Evolutionary conservation across 208 protist species (phyloP), one percentile per base, ranked within the genome.

Genomic region (Eutreptiella sp.): DNA sequence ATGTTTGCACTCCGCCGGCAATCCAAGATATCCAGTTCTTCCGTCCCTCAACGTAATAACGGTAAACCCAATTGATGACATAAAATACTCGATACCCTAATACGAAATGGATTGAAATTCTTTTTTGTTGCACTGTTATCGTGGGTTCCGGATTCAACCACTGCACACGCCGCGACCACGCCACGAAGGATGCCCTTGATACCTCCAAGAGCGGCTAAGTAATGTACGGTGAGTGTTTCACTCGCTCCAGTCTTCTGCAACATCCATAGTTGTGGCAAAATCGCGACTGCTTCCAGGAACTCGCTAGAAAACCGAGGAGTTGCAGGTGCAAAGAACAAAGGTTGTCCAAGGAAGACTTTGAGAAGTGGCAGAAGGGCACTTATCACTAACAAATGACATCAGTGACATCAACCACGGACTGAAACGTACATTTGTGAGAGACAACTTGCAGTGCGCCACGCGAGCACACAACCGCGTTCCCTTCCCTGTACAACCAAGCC

Each of bases 181-280:
- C n/a, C n/a, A 29, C 0, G 46, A 0, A 29, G 21, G n/a, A 9
- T 21, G 14, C 5, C n/a, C 16, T n/a, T n/a, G n/a, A n/a, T n/a
- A n/a, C n/a, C 71, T 9, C 90, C 89, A 26, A 96, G 77, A 19
- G 76, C 79, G 60, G 93, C 89, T 23, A 97, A 68, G 76, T 97
- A 97, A 69, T 97, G 88, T 31, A 81, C 85, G 4, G 90, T 96
- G 21, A 96, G 72, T 23, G 84, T 88, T 46, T 95, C 90, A 63
- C 90, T 90, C 27, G 86, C 73, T 32, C 90, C 83, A 2, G 83
- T 92, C 74, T 92, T 84, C 72, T 93, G 83, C n/a, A 96, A 74
- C 14, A 95, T 67, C 53, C 93, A 94, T 23, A 97, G 90, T 73
- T 97, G 93, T 24, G 93, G 93, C 43, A 97, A 50, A 61, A 97